Percentiles rank a stretch among this genome's conserved stretches.
Conservation (phyloP, 192 early-diverging fungal genomes). For the Coemansia sp. region DNA sequence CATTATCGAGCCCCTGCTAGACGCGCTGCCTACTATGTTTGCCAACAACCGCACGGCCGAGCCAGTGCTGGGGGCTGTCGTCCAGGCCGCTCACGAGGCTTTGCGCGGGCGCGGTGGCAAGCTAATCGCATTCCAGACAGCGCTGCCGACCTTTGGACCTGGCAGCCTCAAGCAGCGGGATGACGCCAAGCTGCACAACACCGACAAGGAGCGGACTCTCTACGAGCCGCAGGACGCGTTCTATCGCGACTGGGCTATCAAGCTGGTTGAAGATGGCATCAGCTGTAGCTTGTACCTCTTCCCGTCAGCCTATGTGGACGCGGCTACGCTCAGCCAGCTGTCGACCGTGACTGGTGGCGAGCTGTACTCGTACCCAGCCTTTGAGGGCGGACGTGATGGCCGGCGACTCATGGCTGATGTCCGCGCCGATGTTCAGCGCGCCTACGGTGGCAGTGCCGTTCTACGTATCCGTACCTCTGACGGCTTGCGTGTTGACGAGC, state of each 20-base stretch:
- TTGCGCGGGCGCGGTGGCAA: constrained; percentile 84
- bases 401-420: constrained; percentile 72
- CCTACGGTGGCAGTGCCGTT: constrained; percentile 84
- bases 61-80: constrained; percentile 76
- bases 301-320: constrained; percentile 83
- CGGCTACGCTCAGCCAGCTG: constrained; percentile 76
- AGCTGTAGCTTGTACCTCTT: constrained; percentile 90
- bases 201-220: constrained; percentile 87
- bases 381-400: constrained; percentile 73
- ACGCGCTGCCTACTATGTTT: constrained; percentile 80
- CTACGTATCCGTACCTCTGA: constrained; percentile 89
- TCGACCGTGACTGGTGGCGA: constrained; percentile 88
- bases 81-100: constrained; percentile 70
- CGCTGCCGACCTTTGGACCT: constrained; percentile 84
- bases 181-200: constrained; percentile 84
- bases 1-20: constrained; percentile 78
- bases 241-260: constrained; percentile 80
- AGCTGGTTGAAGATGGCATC: constrained; percentile 79
- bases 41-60: constrained; percentile 71
- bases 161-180: constrained; percentile 86
- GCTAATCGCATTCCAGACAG: constrained; percentile 82
- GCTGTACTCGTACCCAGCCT: constrained; percentile 76
- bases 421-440: constrained; percentile 64
- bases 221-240: constrained; percentile 84
- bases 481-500: constrained; percentile 79